Percentiles rank a stretch among this genome's conserved stretches.
Evolutionary conservation across 2,329 filamentous ascomycete genomes (phyloP).

Genomic region (Pleoardoris graminearum): DNA sequence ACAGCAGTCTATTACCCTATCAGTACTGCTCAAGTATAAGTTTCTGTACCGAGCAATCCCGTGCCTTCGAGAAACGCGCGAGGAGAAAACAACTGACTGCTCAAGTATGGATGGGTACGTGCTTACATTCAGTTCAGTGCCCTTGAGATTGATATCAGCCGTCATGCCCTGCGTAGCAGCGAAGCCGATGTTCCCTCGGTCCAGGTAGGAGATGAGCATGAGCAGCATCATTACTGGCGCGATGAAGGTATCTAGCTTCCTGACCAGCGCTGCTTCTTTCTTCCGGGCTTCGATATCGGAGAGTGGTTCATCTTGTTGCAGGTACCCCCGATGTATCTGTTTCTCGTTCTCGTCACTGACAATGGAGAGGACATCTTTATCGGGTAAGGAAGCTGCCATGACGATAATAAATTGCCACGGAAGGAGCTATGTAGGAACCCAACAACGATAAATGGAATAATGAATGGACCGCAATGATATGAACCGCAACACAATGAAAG

Average conservation of each 20-base stretch:
- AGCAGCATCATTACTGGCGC: conserved; percentile 44
- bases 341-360: conserved; percentile 20
- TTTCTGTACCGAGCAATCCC: too few species aligned
- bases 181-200: conserved; percentile 42
- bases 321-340: conserved; percentile 21
- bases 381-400: background rate
- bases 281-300: conserved; percentile 20
- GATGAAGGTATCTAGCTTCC: conserved; percentile 39
- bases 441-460: too few species aligned
- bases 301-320: conserved; percentile 24
- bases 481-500: too few species aligned
- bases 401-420: background rate
- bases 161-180: conserved; percentile 43
- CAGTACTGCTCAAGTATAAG: too few species aligned
- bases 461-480: too few species aligned
- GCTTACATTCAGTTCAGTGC: conserved; percentile 32
- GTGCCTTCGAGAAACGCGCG: too few species aligned
- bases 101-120: background rate
- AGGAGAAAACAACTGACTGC: too few species aligned
- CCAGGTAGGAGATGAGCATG: conserved; percentile 42
- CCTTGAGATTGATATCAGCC: conserved; percentile 30
- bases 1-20: conserved; percentile 33
- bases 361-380: conserved; percentile 9
- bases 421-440: too few species aligned
- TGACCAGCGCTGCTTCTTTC: conserved; percentile 32